Base-by-base conservation (phyloP, 495 filamentous ascomycete genomes). In the Annulohypoxylon maeteangense region DNA sequence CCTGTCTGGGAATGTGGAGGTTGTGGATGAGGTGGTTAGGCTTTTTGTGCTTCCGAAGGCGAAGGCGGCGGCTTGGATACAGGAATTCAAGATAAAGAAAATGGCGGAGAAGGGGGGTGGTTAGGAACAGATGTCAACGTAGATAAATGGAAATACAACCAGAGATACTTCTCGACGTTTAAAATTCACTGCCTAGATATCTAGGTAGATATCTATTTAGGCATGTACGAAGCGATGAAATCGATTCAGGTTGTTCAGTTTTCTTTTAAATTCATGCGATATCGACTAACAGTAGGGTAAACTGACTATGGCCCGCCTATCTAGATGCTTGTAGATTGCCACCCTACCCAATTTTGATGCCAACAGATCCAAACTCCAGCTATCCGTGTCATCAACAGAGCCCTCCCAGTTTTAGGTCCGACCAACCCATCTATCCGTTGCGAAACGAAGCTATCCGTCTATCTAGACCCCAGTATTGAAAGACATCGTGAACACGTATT, bases 1-100 rank as follows among this genome's bases (percentile, higher is more conserved):
- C 58, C 79, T 98, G 65, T 82, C 84, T 12, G 90, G 91, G n/a
- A 94, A 92, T 70, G 87, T 94, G 4, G 93, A 95, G 80, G 84
- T 98, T 25, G 87, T 96, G 48, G 95, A 99, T 84, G 91, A 92
- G 53, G 75, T 98, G 68, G 87, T 98, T 7, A 89, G 82, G 78
- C 85, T 98, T 7, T 90, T 91, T 70, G 88, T 98, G 7, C 85
- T 99, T 29, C 94, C 94, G 0, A 89, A 85, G 72, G 75, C 75
- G 6, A 88, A 87, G 79, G 90, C 88, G 1, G 82, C 81, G 32
- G 83, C 77, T n/a, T 99, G 93, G 86, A 89, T 98, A 31, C 85
- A 86, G 61, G 92, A 96, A 62, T 93, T 92, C 80, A 98, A 96
- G 83, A 83, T 76, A 67, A 85, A 88, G 75, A 92, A 89, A 75